Conservation (phyloP, 2,329 filamentous ascomycete species). For the Colletotrichum karsti region DNA sequence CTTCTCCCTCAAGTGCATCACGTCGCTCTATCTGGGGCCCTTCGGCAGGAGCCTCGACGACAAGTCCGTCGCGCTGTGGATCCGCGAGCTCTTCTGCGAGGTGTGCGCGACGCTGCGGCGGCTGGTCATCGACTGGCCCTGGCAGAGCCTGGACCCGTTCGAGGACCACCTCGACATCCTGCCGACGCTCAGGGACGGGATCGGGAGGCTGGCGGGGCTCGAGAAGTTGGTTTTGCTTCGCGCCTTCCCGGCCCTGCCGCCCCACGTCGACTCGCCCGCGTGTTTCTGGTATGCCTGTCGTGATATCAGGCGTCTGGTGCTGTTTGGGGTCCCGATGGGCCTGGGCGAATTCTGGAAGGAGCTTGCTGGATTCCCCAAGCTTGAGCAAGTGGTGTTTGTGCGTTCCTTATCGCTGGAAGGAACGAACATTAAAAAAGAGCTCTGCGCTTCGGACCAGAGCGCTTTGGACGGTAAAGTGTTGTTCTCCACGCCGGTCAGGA, state of each 20-base stretch:
- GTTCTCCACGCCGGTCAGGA: constrained; percentile 38
- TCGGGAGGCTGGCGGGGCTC: constrained; percentile 49
- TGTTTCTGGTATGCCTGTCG: no score
- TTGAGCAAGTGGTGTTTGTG: constrained; percentile 54
- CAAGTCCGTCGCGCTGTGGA: constrained; percentile 46
- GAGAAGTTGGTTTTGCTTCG: constrained; percentile 58
- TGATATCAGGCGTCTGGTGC: constrained; percentile 50
- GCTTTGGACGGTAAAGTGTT: no score
- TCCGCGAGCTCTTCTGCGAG: constrained; percentile 51
- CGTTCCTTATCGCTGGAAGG: constrained; percentile 40
- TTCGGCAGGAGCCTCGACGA: constrained; percentile 48
- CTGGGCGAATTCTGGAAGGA: constrained; percentile 50
- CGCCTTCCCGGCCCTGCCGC: constrained; percentile 55
- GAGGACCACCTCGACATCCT: constrained; percentile 51
- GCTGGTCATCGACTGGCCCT: constrained; percentile 57
- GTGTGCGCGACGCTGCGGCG: constrained; percentile 49
- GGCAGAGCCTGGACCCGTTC: constrained; percentile 49
- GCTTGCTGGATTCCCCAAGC: constrained; percentile 43
- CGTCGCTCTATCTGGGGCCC: constrained; percentile 50
- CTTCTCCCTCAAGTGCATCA: constrained; percentile 42
- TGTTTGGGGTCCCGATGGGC: no score
- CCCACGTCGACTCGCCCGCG: no score
- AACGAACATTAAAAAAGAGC: constrained; percentile 50
- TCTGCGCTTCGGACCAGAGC: no score
- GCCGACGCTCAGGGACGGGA: constrained; percentile 52